Evolutionary conservation across 805 yeast species (phyloP).

Genomic region (Millerozyma miso): DNA sequence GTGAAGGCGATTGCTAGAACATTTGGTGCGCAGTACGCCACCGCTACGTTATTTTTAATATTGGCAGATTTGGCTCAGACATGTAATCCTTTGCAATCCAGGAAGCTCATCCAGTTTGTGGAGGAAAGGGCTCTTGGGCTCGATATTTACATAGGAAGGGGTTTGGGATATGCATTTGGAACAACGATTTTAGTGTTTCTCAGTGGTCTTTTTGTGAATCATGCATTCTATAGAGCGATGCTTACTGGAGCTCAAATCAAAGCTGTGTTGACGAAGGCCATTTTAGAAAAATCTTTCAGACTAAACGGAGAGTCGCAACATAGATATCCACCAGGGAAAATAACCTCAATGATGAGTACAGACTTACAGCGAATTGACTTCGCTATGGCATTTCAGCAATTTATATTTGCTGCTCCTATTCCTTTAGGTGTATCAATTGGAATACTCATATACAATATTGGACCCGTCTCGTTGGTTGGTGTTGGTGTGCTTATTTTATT

Average conservation of each 20-base stretch:
- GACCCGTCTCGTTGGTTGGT: constrained; percentile 72
- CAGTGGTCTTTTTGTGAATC: constrained; percentile 44
- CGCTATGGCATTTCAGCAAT: constrained; percentile 66
- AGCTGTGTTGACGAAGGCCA: constrained; percentile 65
- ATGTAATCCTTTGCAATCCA: constrained; percentile 32
- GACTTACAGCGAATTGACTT: constrained; percentile 79
- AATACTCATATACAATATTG: constrained; percentile 62
- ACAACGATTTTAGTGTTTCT: constrained; percentile 26
- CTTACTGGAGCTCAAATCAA: constrained; percentile 67
- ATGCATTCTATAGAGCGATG: constrained; percentile 58
- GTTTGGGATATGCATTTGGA: constrained; percentile 41
- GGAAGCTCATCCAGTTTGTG: constrained; percentile 34
- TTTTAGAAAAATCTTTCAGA: constrained; percentile 63
- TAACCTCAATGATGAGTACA: constrained; percentile 76
- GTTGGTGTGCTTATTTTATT: constrained; percentile 52
- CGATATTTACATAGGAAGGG: constrained; percentile 24
- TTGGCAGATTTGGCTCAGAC: constrained; percentile 23
- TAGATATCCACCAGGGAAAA: constrained; percentile 60
- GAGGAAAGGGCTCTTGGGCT: constrained; percentile 22
- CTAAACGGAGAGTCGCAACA: constrained; percentile 56
- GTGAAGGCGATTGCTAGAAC: constrained; percentile 24
- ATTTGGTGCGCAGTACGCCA: constrained; percentile 25
- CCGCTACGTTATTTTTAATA: constrained; percentile 27
- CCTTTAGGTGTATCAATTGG: constrained; percentile 61
- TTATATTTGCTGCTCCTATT: constrained; percentile 59